Percentiles rank a stretch among this genome's conserved stretches.
Conservation (phyloP, 2,329 filamentous ascomycete genomes). For the Aspergillus intermedius region DNA sequence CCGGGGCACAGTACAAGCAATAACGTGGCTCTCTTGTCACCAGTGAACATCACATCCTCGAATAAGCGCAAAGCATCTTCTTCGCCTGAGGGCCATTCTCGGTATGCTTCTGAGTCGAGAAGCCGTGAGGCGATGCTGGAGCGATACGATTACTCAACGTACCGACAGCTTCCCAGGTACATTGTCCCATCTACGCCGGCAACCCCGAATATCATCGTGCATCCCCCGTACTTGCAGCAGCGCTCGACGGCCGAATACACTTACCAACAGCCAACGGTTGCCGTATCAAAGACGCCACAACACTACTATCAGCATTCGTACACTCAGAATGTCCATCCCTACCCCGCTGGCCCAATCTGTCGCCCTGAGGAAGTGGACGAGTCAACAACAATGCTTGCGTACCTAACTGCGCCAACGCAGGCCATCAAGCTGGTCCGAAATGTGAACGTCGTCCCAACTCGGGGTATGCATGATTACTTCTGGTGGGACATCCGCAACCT, state of each 20-base stretch:
- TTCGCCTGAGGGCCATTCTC: slow-evolving; percentile 37
- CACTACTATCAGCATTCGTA: slow-evolving; percentile 23
- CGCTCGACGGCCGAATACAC: slow-evolving; percentile 39
- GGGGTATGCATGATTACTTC: slow-evolving; percentile 71
- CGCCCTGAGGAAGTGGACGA: slow-evolving; percentile 20
- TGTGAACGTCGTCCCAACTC: slow-evolving; percentile 60
- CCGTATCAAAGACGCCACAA: slow-evolving; percentile 21
- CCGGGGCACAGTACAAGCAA: slow-evolving; percentile 22
- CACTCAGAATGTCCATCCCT: background rate
- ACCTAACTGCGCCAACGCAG: slow-evolving; percentile 73
- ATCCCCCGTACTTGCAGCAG: slow-evolving; percentile 31
- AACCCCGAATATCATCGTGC: slow-evolving; percentile 34
- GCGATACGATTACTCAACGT: slow-evolving; percentile 77
- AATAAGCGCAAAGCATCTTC: slow-evolving; percentile 27
- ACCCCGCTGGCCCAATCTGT: slow-evolving; percentile 20
- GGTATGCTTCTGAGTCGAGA: slow-evolving; percentile 61
- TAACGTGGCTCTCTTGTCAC: slow-evolving; percentile 55
- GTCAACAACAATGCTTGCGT: slow-evolving; percentile 60
- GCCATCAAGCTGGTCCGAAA: slow-evolving; percentile 75
- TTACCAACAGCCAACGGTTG: slow-evolving; percentile 17
- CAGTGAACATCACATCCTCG: slow-evolving; percentile 49
- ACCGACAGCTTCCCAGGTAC: slow-evolving; percentile 64
- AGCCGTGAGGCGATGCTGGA: slow-evolving; percentile 61
- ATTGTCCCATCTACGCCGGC: slow-evolving; percentile 37
- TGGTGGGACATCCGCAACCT: slow-evolving; percentile 96